Conservation (phyloP, 306 rosid species). For the Nissolia schottii region DNA sequence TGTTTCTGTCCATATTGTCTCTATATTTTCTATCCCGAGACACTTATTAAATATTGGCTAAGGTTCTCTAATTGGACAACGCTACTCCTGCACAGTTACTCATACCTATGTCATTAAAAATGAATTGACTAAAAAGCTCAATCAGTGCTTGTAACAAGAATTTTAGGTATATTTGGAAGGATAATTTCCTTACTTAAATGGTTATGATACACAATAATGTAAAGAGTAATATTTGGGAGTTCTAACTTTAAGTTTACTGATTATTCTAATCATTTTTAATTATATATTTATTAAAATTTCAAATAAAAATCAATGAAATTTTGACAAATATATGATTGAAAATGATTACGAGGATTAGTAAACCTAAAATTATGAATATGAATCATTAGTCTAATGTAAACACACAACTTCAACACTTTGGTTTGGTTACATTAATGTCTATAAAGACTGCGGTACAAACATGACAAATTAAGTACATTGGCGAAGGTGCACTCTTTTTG, state of each 20-base stretch:
- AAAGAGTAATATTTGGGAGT: too few species aligned
- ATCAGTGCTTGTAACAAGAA: not conserved
- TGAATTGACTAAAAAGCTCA: not conserved
- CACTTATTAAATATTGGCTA: too few species aligned
- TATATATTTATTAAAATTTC: too few species aligned
- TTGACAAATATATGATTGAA: too few species aligned
- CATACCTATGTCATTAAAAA: not conserved
- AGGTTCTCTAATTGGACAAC: not conserved
- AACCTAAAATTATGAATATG: too few species aligned
- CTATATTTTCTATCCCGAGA: too few species aligned
- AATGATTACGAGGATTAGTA: too few species aligned
- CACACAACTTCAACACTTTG: not conserved
- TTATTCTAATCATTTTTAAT: too few species aligned
- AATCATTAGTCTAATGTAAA: too few species aligned
- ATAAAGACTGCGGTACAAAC: slow-evolving; percentile 21
- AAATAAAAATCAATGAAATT: too few species aligned
- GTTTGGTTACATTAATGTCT: not conserved
- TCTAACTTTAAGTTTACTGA: too few species aligned
- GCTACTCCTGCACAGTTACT: not conserved
- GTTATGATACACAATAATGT: not conserved
- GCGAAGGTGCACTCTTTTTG: not conserved
- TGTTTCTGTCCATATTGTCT: too few species aligned
- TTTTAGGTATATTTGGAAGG: not conserved
- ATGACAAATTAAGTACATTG: not conserved
- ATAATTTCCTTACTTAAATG: not conserved